phyloP scores from a whole-genome alignment of 805 yeast genomes.

The Candida tammaniensis region DNA sequence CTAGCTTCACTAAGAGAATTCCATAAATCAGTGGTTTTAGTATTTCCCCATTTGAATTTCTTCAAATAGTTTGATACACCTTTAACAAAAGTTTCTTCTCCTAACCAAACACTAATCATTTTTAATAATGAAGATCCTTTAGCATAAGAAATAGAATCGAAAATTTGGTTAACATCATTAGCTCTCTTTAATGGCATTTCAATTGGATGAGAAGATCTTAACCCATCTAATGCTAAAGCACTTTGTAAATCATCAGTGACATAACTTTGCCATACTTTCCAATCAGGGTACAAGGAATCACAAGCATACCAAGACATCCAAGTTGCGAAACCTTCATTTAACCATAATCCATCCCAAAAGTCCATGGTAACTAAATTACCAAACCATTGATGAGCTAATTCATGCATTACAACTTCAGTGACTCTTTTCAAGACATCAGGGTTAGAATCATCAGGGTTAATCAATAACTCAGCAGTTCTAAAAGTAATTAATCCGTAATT shows the following conservation, averaged over 20 bases:
- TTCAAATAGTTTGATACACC: constrained; percentile 79
- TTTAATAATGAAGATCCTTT: constrained; percentile 78
- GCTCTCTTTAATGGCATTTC: constrained; percentile 80
- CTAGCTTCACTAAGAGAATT: constrained; percentile 64
- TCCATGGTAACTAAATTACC: constrained; percentile 90
- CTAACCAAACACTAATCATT: constrained; percentile 78
- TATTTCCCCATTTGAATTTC: constrained; percentile 75
- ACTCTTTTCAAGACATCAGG: constrained; percentile 67
- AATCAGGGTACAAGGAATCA: constrained; percentile 72
- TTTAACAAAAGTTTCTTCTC: constrained; percentile 70
- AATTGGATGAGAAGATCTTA: constrained; percentile 82
- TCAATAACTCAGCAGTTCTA: constrained; percentile 70
- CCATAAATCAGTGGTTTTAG: constrained; percentile 77
- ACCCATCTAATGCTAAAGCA: constrained; percentile 72
- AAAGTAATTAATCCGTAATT: constrained; percentile 80
- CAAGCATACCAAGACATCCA: constrained; percentile 90
- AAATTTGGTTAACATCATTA: constrained; percentile 78
- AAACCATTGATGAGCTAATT: constrained; percentile 90
- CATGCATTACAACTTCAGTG: constrained; percentile 85
- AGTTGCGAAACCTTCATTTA: constrained; percentile 87
- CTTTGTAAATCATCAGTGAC: constrained; percentile 74
- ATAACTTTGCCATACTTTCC: constrained; percentile 85
- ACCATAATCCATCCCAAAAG: constrained; percentile 90
- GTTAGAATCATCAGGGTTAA: constrained; percentile 69
- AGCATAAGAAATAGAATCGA: constrained; percentile 79